A percentile compares a stretch with the other conserved stretches of the same genome.
Evolutionary conservation across 164 flowering plant genomes (phyloP).

Genomic region (Berberis thunbergii): DNA sequence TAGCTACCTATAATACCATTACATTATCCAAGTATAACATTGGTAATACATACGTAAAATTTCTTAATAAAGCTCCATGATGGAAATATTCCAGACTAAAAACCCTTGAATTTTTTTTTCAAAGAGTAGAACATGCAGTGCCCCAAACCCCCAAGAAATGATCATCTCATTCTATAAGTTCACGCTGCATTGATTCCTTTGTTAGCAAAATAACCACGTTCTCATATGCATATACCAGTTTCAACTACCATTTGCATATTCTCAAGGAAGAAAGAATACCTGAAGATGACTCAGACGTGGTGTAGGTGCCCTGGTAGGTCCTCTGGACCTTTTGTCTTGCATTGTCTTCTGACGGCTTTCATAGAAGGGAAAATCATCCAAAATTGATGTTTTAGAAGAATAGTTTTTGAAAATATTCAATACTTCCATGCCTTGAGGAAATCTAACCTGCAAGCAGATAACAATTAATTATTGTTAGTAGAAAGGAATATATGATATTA

Average conservation of each 20-base stretch:
- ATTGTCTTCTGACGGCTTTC: conserved; percentile 73
- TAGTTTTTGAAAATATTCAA: conserved; percentile 56
- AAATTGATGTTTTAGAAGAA: conserved; percentile 51
- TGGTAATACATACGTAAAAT: too few species aligned
- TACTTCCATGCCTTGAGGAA: conserved; percentile 64
- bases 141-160: background rate
- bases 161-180: background rate
- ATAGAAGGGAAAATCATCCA: conserved; percentile 80
- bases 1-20: background rate
- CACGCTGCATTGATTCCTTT: background rate
- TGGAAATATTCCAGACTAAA: background rate
- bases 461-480: background rate
- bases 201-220: background rate
- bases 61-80: too few species aligned
- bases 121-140: background rate
- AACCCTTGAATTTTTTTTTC: background rate
- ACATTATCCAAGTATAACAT: background rate
- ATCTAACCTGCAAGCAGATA: conserved; percentile 8
- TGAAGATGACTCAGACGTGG: conserved; percentile 22
- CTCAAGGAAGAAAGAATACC: conserved; percentile 18
- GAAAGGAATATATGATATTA: background rate
- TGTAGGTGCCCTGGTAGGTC: conserved; percentile 23
- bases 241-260: background rate
- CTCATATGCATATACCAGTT: background rate
- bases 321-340: conserved; percentile 55